phyloP scores from a whole-genome alignment of 305 asterid species.

The Fraxinus velutina region DNA sequence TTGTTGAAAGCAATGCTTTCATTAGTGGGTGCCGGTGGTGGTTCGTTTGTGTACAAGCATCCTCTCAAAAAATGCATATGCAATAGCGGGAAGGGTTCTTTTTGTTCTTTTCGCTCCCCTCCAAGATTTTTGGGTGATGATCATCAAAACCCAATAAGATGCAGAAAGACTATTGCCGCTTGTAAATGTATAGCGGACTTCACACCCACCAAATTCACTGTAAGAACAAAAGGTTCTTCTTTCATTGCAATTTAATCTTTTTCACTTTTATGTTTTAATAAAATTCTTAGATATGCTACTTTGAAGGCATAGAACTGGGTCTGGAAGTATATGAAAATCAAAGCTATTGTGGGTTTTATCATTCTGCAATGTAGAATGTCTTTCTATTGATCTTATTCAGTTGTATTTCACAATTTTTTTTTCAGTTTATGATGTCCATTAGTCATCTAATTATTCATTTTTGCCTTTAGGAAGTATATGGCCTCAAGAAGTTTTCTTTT shows the following conservation, averaged over 20 bases:
- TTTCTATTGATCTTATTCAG: not conserved
- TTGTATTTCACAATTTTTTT: not conserved
- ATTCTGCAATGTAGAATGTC: not conserved
- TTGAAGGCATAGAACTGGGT: not conserved
- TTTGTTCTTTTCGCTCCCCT: slow-evolving; percentile 17
- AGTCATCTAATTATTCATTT: not conserved
- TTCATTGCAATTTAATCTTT: not conserved
- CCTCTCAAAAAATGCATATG: slow-evolving; percentile 20
- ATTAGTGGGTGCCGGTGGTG: slow-evolving; percentile 20
- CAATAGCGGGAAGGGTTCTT: not conserved
- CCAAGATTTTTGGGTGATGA: slow-evolving; percentile 16
- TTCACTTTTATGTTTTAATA: not conserved
- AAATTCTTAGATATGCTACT: not conserved
- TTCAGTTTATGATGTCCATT: not conserved
- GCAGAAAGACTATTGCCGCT: slow-evolving; percentile 34
- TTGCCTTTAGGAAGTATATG: not conserved
- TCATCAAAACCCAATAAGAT: slow-evolving; percentile 22
- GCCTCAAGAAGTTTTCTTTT: not conserved
- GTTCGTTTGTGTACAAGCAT: slow-evolving; percentile 21
- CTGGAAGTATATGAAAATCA: not conserved
- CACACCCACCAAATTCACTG: slow-evolving; percentile 26
- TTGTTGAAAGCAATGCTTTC: not conserved
- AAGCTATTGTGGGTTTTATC: not conserved
- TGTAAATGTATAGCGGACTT: slow-evolving; percentile 33
- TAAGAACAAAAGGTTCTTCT: not conserved